Percentiles rank a stretch among this genome's conserved stretches.
Evolutionary conservation across 306 rosid genomes (phyloP).

Genomic region (Canavalia ensiformis): DNA sequence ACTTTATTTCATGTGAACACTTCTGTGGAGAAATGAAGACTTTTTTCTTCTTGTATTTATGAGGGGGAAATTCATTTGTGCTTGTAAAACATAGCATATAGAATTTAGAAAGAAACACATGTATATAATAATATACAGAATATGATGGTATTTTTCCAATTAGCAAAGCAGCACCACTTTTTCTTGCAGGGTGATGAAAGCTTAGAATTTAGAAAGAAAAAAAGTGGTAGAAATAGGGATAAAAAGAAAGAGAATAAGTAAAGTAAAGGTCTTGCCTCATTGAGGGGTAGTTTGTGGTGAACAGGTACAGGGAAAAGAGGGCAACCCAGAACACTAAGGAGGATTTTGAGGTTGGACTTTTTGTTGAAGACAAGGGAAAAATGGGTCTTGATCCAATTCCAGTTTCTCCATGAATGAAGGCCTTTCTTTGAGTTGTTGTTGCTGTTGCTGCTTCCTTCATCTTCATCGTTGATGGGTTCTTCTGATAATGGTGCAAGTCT

Average conservation of each 20-base stretch:
- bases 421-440: conserved; percentile 58
- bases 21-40: too few relatives aligned
- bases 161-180: neutral
- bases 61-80: neutral
- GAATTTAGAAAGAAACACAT: neutral
- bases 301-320: conserved; percentile 87
- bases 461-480: conserved; percentile 83
- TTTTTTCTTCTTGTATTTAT: neutral
- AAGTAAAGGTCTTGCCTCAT: conserved; percentile 58
- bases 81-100: neutral
- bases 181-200: conserved; percentile 1
- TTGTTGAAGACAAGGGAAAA: conserved; percentile 68
- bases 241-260: neutral
- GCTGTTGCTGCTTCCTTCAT: conserved; percentile 28
- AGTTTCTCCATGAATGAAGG: conserved; percentile 78
- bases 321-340: conserved; percentile 89
- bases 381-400: conserved; percentile 90
- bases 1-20: neutral
- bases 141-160: neutral
- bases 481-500: conserved; percentile 90
- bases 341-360: conserved; percentile 78
- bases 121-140: too few relatives aligned
- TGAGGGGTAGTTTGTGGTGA: conserved; percentile 55
- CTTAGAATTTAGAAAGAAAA: conserved; percentile 1
- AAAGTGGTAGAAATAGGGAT: neutral